Evolutionary conservation across 495 filamentous ascomycete species (phyloP), one percentile per base, ranked within the genome.

Genomic region (Thermochaetoides thermophila): DNA sequence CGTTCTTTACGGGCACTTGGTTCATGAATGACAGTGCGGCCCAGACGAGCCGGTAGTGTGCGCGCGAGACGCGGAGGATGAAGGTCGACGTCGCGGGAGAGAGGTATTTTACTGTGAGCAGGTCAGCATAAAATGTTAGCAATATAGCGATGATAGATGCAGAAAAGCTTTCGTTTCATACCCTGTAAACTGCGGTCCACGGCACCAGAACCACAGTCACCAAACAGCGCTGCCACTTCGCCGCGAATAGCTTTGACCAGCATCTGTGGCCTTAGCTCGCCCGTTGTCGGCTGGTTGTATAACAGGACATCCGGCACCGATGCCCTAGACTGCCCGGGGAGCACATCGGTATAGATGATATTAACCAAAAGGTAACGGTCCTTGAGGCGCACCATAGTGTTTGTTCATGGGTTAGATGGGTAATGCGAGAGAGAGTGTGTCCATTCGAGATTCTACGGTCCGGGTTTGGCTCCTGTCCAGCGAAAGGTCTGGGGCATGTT

Each of bases 321-420:
- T 15, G 40, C 23, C 55, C 52, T 35, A 34, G 44, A 7, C 36
- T 54, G 35, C 57, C 57, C 25, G 53, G 53, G 18, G 60, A 38
- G 50, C 10, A 45, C 52, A 10, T 75, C 68, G 10, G 86, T 82
- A 55, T 95, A 95, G 37, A 95, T 70, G 46, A 95, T 84, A 53
- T 85, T 76, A 32, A 95, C 68, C 19, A 96, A 72, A 24, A 97
- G 75, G 52, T 97, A 97, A 38, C 89, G 80, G 55, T 89, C 73
- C 62, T 97, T 97, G 42, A 94, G 62, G 48, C 89, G 84, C 39
- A 96, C 89, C 89, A 97, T 97, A n/a, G 27, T 56, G 32, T n/a
- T n/a, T n/a, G 6, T 18, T 44, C 22, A 26, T 18, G 21, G 27
- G 17, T 27, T 31, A 3, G 7, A n/a, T n/a, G n/a, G n/a, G n/a